Evolutionary conservation across 192 early-diverging fungal genomes (phyloP).

Genomic region (Dissophora globulifera): DNA sequence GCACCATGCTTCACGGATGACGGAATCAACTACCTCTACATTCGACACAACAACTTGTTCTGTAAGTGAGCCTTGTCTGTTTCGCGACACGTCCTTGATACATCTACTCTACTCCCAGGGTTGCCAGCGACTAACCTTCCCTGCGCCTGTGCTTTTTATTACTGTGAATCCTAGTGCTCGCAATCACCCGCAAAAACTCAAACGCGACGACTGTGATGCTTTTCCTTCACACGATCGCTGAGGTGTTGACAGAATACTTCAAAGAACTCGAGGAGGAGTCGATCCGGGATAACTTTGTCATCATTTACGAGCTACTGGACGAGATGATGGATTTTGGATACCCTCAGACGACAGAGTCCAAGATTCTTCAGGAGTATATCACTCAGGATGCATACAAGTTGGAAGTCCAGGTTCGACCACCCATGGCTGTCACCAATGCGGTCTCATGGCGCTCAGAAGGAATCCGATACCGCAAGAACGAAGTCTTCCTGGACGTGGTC

Average conservation of each 20-base stretch:
- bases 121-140: too few species aligned
- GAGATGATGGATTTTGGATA: constrained; percentile 96
- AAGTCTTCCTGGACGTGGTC: constrained; percentile 98
- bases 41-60: constrained; percentile 96
- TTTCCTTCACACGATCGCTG: constrained; percentile 92
- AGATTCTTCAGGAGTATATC: constrained; percentile 92
- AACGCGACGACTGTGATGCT: constrained; percentile 95
- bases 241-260: constrained; percentile 95
- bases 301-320: constrained; percentile 90
- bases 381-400: constrained; percentile 97
- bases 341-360: constrained; percentile 89
- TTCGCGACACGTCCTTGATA: too few species aligned
- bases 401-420: constrained; percentile 89
- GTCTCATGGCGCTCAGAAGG: constrained; percentile 94
- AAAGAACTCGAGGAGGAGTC: constrained; percentile 91
- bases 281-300: constrained; percentile 91
- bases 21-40: constrained; percentile 94
- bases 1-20: constrained; percentile 94
- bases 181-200: constrained; percentile 96
- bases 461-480: constrained; percentile 97
- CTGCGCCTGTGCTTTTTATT: too few species aligned
- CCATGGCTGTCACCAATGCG: constrained; percentile 93
- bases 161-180: constrained; percentile 77
- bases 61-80: constrained; percentile 69
- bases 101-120: too few species aligned